Evolutionary conservation across 768 basidiomycete genomes (phyloP).

Genomic region (Macrocybe gigantea): DNA sequence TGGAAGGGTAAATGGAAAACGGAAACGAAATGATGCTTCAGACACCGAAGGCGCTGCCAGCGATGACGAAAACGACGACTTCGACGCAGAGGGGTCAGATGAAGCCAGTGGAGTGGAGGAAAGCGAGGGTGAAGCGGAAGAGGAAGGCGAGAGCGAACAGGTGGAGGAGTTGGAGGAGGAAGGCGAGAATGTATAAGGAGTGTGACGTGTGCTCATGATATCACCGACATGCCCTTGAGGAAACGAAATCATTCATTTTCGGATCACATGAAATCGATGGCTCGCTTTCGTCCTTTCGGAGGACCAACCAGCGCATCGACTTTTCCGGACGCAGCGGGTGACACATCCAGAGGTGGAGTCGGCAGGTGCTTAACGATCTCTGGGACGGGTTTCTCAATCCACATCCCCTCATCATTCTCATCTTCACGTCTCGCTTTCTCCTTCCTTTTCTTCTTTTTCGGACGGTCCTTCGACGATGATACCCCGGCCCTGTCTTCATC

Average conservation of each 20-base stretch:
- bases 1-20: constrained; percentile 12
- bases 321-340: constrained; percentile 13
- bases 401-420: constrained; percentile 52
- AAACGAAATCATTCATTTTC: too few relatives aligned
- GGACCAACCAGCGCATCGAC: constrained; percentile 13
- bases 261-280: constrained; percentile 61
- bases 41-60: constrained; percentile 14
- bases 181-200: constrained; percentile 11
- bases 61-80: constrained; percentile 14
- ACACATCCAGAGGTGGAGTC: constrained; percentile 7
- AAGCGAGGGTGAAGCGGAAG: constrained; percentile 21
- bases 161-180: constrained; percentile 23
- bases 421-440: constrained; percentile 26
- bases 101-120: constrained; percentile 16
- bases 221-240: too few relatives aligned
- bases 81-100: constrained; percentile 9
- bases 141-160: constrained; percentile 18
- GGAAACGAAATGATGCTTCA: constrained; percentile 16
- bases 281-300: constrained; percentile 52
- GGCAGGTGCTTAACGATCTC: constrained; percentile 37
- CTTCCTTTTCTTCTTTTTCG: constrained; percentile 41
- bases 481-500: constrained; percentile 54
- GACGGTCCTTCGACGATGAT: constrained; percentile 29
- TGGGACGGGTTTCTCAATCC: constrained; percentile 61
- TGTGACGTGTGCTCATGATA: too few relatives aligned